phyloP scores from a whole-genome alignment of 305 asterid species.

The Galium porrigens region DNA sequence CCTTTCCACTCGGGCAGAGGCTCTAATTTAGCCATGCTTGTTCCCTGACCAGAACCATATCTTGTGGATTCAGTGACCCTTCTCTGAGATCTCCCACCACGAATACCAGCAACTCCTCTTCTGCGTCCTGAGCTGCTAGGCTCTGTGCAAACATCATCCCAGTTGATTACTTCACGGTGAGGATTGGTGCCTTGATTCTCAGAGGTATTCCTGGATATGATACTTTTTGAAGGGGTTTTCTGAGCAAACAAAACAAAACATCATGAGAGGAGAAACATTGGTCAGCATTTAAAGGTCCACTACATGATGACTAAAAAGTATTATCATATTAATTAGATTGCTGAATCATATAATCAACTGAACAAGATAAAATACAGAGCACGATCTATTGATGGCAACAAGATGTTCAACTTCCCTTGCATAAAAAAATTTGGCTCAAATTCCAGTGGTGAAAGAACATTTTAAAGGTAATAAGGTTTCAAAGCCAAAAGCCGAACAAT shows the following conservation, averaged over 20 bases:
- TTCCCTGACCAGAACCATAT: slow-evolving; percentile 22
- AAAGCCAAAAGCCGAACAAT: background rate
- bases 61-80: slow-evolving; percentile 18
- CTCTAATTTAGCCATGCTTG: slow-evolving; percentile 21
- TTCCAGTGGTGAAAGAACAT: background rate
- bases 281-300: background rate
- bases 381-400: background rate
- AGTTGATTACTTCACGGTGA: slow-evolving; percentile 24
- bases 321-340: background rate
- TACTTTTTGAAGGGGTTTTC: slow-evolving; percentile 31
- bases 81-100: slow-evolving; percentile 37
- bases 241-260: slow-evolving; percentile 18
- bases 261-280: slow-evolving; percentile 2
- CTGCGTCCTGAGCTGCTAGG: slow-evolving; percentile 32
- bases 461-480: background rate
- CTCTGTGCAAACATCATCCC: slow-evolving; percentile 25
- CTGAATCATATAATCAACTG: background rate
- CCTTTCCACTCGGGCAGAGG: slow-evolving; percentile 39
- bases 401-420: background rate
- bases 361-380: background rate
- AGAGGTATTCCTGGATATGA: slow-evolving; percentile 20
- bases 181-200: slow-evolving; percentile 18
- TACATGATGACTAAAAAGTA: background rate
- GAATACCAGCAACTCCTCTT: slow-evolving; percentile 36
- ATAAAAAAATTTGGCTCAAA: background rate